Evolutionary conservation across 2,329 filamentous ascomycete genomes (phyloP).

Genomic region (Phoma sp.): DNA sequence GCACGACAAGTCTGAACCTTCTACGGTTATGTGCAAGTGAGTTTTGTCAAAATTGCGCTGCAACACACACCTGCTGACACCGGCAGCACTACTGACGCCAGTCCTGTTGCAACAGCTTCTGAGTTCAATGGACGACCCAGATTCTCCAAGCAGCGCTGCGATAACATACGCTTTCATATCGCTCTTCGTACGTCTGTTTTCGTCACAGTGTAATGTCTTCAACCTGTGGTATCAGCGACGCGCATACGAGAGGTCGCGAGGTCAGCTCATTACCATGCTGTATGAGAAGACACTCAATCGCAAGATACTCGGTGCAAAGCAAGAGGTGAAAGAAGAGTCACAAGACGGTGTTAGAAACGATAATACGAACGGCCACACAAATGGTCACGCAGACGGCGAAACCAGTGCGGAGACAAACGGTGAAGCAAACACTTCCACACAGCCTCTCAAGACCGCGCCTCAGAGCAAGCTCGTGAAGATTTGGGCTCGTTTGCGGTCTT

Average conservation of each 20-base stretch:
- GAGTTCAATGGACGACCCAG: slow-evolving; percentile 65
- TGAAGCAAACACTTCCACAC: slow-evolving; percentile 6
- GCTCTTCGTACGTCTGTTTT: slow-evolving; percentile 65
- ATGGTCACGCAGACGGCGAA: slow-evolving; percentile 23
- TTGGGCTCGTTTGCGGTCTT: slow-evolving; percentile 15
- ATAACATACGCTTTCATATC: slow-evolving; percentile 70
- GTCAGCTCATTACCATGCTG: slow-evolving; percentile 85
- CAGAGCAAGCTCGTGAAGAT: slow-evolving; percentile 17
- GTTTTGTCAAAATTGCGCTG: slow-evolving; percentile 17
- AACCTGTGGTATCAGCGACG: slow-evolving; percentile 83
- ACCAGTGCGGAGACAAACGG: slow-evolving; percentile 13
- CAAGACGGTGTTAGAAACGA: slow-evolving; percentile 25
- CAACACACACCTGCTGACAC: slow-evolving; percentile 3
- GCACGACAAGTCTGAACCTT: slow-evolving; percentile 69
- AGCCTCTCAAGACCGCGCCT: slow-evolving; percentile 7
- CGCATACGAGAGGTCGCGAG: slow-evolving; percentile 81
- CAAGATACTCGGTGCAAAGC: slow-evolving; percentile 57
- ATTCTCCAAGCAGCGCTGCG: slow-evolving; percentile 61
- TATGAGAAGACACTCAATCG: slow-evolving; percentile 77
- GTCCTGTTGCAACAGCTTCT: slow-evolving; percentile 76
- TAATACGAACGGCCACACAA: slow-evolving; percentile 11
- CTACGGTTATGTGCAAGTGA: slow-evolving; percentile 65
- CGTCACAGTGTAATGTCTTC: slow-evolving; percentile 71
- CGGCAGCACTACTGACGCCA: slow-evolving; percentile 58
- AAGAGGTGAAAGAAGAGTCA: slow-evolving; percentile 38